Evolutionary conservation across 768 basidiomycete species (phyloP).

Genomic region (Calocera viscosa): DNA sequence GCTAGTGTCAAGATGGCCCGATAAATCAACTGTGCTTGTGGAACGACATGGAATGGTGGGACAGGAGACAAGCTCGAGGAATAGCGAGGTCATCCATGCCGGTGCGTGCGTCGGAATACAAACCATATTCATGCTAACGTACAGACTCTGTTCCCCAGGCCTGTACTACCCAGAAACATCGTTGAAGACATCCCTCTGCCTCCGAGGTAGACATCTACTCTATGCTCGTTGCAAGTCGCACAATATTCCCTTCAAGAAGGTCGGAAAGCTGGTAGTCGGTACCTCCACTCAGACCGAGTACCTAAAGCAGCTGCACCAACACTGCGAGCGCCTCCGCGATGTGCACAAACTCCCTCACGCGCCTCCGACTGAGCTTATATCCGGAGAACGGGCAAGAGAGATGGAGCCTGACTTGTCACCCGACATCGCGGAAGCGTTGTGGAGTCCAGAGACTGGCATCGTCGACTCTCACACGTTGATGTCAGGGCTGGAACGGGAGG

Average conservation of each 20-base stretch:
- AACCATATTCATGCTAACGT: neutral
- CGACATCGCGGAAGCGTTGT: slow-evolving; percentile 59
- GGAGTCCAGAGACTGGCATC: slow-evolving; percentile 81
- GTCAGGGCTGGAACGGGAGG: slow-evolving; percentile 69
- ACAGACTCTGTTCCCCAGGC: slow-evolving; percentile 33
- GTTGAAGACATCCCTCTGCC: slow-evolving; percentile 72
- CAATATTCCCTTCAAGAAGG: slow-evolving; percentile 54
- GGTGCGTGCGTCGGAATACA: slow-evolving; percentile 32
- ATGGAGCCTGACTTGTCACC: slow-evolving; percentile 74
- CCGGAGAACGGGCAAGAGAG: slow-evolving; percentile 49
- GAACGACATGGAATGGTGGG: slow-evolving; percentile 66
- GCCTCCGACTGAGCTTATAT: slow-evolving; percentile 56
- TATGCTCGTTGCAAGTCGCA: slow-evolving; percentile 58
- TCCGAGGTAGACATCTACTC: slow-evolving; percentile 72
- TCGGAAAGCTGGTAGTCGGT: slow-evolving; percentile 86
- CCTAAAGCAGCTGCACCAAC: slow-evolving; percentile 48
- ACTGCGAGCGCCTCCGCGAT: slow-evolving; percentile 28
- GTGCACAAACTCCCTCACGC: slow-evolving; percentile 45
- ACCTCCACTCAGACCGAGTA: slow-evolving; percentile 52
- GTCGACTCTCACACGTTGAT: slow-evolving; percentile 77
- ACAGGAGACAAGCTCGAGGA: slow-evolving; percentile 84
- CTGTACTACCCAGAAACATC: slow-evolving; percentile 75
- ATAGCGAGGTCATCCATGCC: slow-evolving; percentile 91
- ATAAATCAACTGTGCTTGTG: slow-evolving; percentile 63
- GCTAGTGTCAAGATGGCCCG: slow-evolving; percentile 49